Evolutionary conservation across 257 asterid genomes (phyloP).

Genomic region (Forsythia suspensa): DNA sequence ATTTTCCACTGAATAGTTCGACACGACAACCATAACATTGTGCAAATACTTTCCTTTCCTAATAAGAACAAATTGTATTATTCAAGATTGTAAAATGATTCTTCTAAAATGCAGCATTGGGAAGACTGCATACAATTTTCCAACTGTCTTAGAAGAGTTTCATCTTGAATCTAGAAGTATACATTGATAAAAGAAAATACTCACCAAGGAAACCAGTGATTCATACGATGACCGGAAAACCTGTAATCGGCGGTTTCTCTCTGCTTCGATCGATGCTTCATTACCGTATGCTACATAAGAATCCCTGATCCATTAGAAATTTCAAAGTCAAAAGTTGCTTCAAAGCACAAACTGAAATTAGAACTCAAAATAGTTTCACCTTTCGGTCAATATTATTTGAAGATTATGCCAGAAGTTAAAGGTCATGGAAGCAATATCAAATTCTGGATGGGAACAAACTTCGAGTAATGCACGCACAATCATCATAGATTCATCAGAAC

Average conservation of each 20-base stretch:
- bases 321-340: conserved; percentile 29
- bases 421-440: conserved; percentile 97
- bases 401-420: conserved; percentile 99
- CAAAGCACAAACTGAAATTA: conserved; percentile 18
- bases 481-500: conserved; percentile 96
- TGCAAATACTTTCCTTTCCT: conserved; percentile 12
- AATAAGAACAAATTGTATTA: neutral
- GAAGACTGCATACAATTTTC: conserved; percentile 15
- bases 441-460: conserved; percentile 97
- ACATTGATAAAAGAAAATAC: conserved; percentile 24
- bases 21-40: conserved; percentile 6
- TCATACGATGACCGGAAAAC: conserved; percentile 78
- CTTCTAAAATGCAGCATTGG: neutral
- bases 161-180: conserved; percentile 10
- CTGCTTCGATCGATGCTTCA: conserved; percentile 67
- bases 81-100: conserved; percentile 16
- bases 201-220: conserved; percentile 90
- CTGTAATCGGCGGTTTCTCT: conserved; percentile 67
- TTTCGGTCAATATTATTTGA: conserved; percentile 72
- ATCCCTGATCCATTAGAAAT: conserved; percentile 56
- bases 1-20: neutral
- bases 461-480: conserved; percentile 91
- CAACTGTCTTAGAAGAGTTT: conserved; percentile 18
- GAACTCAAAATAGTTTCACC: conserved; percentile 43
- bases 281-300: conserved; percentile 53